Base-by-base conservation (phyloP, 2,329 filamentous ascomycete genomes). In the Daldinia eschscholtzii region DNA sequence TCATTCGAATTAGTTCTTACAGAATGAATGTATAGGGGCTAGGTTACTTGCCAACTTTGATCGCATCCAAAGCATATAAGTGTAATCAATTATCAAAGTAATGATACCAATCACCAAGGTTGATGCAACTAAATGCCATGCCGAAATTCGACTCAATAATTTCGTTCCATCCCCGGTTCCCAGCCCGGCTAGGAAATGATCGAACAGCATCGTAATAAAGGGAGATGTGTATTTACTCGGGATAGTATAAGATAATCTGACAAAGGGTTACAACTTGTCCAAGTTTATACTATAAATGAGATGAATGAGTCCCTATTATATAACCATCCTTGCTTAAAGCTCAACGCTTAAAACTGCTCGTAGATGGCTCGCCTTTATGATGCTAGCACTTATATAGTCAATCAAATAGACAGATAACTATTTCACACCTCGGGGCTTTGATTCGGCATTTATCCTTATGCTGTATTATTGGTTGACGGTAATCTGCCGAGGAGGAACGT, bases 1-100 rank as follows among this genome's bases (percentile, higher is more conserved):
- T 10, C 13, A 44, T 20, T 52, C 46, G 67, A 61, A 57, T 66
- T 74, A 63, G 33, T 55, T 48, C 33, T 37, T 48, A 41, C 37
- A 23, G 33, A 7, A 52, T 15, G 9, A 4, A 26, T 37, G 18
- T 26, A 55, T 3, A 12, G 12, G 35, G 12, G 35, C 13, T n/a
- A 33, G 13, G 52, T 37, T 15, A 55, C 52, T 69, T 56, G 83
- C 82, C 81, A 86, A 83, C 68, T 82, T 84, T 1, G 80, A 81
- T 52, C 84, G 78, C 75, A 85, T 76, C 66, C 82, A 83, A 57
- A 87, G 75, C 84, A 87, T 86, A 71, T 81, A 80, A 5, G 72
- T 78, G 75, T 86, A 87, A 70, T 87, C 84, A 26, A 78, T 68
- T 18, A 77, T 65, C 6, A 83, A 46, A 1, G 73, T 77, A 28